These are phyloP conservation scores for Amanita molliuscula DNA, from an alignment of 768 basidiomycete species.

Conservation along the genomic window DNA sequence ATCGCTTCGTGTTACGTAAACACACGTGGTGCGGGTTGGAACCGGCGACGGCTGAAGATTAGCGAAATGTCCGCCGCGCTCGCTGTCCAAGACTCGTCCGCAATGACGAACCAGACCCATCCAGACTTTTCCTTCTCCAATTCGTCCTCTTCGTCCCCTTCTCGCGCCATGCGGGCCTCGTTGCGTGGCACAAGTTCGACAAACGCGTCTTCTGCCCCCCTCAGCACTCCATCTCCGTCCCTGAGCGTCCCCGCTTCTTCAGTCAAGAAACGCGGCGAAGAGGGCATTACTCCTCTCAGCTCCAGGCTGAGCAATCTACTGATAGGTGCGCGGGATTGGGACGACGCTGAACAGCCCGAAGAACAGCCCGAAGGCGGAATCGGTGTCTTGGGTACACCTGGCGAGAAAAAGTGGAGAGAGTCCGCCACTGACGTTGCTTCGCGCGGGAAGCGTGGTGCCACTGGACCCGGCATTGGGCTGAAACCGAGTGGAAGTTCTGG, in stretches of 20 bases:
- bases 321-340: neutral
- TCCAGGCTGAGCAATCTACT: slow-evolving; percentile 20
- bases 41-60: neutral
- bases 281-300: slow-evolving; percentile 25
- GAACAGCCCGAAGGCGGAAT: slow-evolving; percentile 27
- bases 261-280: slow-evolving; percentile 17
- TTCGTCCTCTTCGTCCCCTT: slow-evolving; percentile 1
- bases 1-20: neutral
- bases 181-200: slow-evolving; percentile 30
- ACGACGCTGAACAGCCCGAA: slow-evolving; percentile 22
- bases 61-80: slow-evolving; percentile 3
- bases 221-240: slow-evolving; percentile 42
- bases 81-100: slow-evolving; percentile 3
- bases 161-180: neutral
- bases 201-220: slow-evolving; percentile 37
- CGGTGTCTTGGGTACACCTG: slow-evolving; percentile 46
- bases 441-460: slow-evolving; percentile 1
- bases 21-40: slow-evolving; percentile 1
- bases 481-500: slow-evolving; percentile 22
- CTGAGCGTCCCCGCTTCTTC: slow-evolving; percentile 20
- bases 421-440: slow-evolving; percentile 33
- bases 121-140: slow-evolving; percentile 5
- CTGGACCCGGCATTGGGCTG: slow-evolving; percentile 33
- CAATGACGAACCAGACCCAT: slow-evolving; percentile 3
- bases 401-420: slow-evolving; percentile 30